Conservation (phyloP, 2,329 filamentous ascomycete genomes). For the Sclerotinia glacialis region DNA sequence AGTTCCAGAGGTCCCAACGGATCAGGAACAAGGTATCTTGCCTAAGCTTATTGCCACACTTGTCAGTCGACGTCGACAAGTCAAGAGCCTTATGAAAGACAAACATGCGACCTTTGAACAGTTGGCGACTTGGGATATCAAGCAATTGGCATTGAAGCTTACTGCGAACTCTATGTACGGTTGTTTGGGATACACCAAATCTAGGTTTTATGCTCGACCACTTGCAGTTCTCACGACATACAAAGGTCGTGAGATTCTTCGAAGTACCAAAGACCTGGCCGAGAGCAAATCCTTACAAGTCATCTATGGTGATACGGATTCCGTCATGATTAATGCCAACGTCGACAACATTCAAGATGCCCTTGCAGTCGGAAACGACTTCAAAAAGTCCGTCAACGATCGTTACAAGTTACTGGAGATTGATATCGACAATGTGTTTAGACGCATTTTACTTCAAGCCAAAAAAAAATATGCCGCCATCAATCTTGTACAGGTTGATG, state of each 20-base stretch:
- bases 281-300: slow-evolving; percentile 89
- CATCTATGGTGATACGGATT: slow-evolving; percentile 98
- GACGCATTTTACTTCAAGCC: slow-evolving; percentile 86
- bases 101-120: slow-evolving; percentile 82
- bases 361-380: slow-evolving; percentile 86
- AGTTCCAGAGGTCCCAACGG: slow-evolving; percentile 79
- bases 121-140: slow-evolving; percentile 94
- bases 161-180: slow-evolving; percentile 99
- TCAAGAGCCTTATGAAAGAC: slow-evolving; percentile 96
- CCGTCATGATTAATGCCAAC: slow-evolving; percentile 99
- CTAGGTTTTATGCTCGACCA: slow-evolving; percentile 93
- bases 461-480: slow-evolving; percentile 99
- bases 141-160: slow-evolving; percentile 92
- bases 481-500: slow-evolving; percentile 84
- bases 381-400: slow-evolving; percentile 93
- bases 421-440: slow-evolving; percentile 96
- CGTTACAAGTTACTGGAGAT: slow-evolving; percentile 91
- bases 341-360: slow-evolving; percentile 90
- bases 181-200: slow-evolving; percentile 94
- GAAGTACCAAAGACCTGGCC: slow-evolving; percentile 91
- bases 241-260: slow-evolving; percentile 95
- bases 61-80: slow-evolving; percentile 82
- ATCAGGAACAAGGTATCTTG: slow-evolving; percentile 79
- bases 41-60: slow-evolving; percentile 89
- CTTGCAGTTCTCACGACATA: slow-evolving; percentile 93